These are phyloP conservation scores for Hsuehochloa calcarea DNA, from an alignment of 176 grass and related monocot species.

Conservation along the genomic window DNA sequence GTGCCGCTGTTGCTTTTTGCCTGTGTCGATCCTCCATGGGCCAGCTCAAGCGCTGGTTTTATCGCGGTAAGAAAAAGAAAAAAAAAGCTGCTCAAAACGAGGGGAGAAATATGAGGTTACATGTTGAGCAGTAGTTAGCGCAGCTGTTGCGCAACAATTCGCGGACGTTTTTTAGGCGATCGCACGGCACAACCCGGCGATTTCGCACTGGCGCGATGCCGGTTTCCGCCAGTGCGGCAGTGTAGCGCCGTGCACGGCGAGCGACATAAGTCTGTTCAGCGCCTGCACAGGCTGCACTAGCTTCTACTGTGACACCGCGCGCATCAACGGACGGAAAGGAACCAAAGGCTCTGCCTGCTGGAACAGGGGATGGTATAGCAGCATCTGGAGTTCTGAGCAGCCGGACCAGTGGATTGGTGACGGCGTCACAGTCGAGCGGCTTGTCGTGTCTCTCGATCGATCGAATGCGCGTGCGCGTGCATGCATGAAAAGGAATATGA, in stretches of 20 bases:
- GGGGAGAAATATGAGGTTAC: neutral
- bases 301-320: neutral
- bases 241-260: neutral
- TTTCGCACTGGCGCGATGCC: neutral
- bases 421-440: neutral
- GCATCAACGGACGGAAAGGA: neutral
- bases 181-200: neutral
- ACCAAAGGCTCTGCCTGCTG: no score
- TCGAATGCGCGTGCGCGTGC: neutral
- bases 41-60: neutral
- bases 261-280: conserved; percentile 38
- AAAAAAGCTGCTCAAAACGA: neutral
- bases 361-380: neutral
- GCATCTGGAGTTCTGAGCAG: neutral
- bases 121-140: neutral
- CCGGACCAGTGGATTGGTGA: neutral
- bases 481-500: neutral
- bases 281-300: no score
- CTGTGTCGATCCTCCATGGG: neutral
- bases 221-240: neutral
- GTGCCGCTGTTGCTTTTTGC: neutral
- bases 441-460: neutral
- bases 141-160: neutral
- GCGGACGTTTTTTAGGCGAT: neutral
- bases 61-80: neutral